Evolutionary conservation across 805 yeast species (phyloP).

Genomic region (Saccharomycopsis malanga): DNA sequence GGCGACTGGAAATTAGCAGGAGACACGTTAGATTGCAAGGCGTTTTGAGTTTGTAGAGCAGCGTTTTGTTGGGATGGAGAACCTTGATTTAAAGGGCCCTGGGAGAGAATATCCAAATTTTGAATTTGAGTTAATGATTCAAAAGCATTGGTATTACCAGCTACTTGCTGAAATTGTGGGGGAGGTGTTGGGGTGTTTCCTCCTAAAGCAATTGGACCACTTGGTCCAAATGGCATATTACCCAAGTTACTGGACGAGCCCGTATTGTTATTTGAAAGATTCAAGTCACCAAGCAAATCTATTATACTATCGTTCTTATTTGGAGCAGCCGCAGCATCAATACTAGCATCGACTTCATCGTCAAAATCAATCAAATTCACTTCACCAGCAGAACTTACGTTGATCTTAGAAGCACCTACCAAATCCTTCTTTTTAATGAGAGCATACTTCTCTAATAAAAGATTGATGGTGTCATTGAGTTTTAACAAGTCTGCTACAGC

Average conservation of each 20-base stretch:
- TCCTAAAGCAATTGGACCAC: slow-evolving; percentile 44
- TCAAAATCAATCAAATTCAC: slow-evolving; percentile 70
- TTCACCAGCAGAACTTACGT: slow-evolving; percentile 36
- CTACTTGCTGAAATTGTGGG: slow-evolving; percentile 24
- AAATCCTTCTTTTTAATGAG: slow-evolving; percentile 59
- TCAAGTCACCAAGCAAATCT: slow-evolving; percentile 69
- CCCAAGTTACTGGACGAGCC: slow-evolving; percentile 26
- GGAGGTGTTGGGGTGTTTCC: slow-evolving; percentile 21
- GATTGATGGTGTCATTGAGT: slow-evolving; percentile 70
- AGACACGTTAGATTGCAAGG: slow-evolving; percentile 16
- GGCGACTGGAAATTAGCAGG: slow-evolving; percentile 16
- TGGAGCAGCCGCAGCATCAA: slow-evolving; percentile 25
- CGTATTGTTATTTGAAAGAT: slow-evolving; percentile 35
- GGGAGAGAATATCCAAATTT: slow-evolving; percentile 18
- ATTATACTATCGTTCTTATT: slow-evolving; percentile 39
- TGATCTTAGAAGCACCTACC: slow-evolving; percentile 42
- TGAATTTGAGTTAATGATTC: slow-evolving; percentile 19
- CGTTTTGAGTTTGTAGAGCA: slow-evolving; percentile 22
- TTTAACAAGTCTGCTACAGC: slow-evolving; percentile 58
- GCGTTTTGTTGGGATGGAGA: slow-evolving; percentile 20
- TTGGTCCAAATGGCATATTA: slow-evolving; percentile 35
- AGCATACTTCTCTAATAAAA: slow-evolving; percentile 58
- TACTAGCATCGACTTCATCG: slow-evolving; percentile 36
- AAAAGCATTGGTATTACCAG: slow-evolving; percentile 11
- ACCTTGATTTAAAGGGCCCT: slow-evolving; percentile 21